phyloP scores from a whole-genome alignment of 169 alveolate species.

The Perkinsus olseni region DNA sequence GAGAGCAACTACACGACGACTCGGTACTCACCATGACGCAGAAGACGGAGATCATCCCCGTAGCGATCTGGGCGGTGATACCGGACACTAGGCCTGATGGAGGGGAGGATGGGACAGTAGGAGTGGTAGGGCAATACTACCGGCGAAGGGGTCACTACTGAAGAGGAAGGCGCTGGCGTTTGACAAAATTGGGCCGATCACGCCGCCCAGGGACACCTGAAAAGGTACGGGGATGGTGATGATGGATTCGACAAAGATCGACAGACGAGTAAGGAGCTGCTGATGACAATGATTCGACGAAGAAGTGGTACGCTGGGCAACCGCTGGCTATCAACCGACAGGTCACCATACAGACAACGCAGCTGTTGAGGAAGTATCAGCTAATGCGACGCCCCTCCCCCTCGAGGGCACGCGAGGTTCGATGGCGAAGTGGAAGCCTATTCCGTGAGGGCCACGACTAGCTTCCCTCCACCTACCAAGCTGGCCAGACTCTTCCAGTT shows the following conservation, averaged over 20 bases:
- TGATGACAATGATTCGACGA: no score
- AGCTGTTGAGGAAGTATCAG: no score
- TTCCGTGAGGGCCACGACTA: no score
- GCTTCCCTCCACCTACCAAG: background rate
- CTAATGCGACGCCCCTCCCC: no score
- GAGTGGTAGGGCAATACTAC: background rate
- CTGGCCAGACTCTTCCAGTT: background rate
- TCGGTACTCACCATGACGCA: background rate
- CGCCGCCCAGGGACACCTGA: background rate
- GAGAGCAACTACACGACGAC: background rate
- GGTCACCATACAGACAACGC: no score
- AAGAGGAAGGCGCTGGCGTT: constrained; percentile 3
- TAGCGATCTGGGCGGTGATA: background rate
- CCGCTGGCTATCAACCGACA: no score
- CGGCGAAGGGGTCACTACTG: background rate
- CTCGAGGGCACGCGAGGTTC: no score
- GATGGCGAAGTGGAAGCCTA: no score
- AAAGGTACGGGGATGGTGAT: background rate
- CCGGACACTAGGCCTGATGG: background rate
- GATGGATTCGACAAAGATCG: no score
- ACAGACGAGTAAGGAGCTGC: no score
- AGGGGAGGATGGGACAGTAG: background rate
- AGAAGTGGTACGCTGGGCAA: no score
- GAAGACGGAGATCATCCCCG: background rate
- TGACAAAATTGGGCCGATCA: background rate